Base-by-base conservation (phyloP, 805 yeast genomes). In the Saturnispora kantuleensis region DNA sequence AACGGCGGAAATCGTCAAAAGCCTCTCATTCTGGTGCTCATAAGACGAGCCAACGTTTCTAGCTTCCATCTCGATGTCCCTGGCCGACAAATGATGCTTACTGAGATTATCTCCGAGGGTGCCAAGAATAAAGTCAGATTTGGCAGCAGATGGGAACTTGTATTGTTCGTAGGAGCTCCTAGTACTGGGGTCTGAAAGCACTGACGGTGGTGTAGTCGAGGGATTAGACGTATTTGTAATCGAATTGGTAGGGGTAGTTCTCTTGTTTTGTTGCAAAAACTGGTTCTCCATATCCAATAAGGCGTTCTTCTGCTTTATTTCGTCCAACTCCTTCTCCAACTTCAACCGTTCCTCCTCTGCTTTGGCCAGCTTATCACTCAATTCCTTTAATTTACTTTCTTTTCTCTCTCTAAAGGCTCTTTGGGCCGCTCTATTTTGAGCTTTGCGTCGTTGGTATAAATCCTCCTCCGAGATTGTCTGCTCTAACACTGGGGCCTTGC, bases 351-450 rank as follows among this genome's bases (percentile, higher is more conserved):
- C 76, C 15, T 44, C 39, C 68, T 74, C 90, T 35, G 83, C 73
- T 47, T 70, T 67, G 13, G 66, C 63, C 48, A 86, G 63, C 57
- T 77, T 78, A 3, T 63, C 63, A 51, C 82, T 81, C 36, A 86
- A 67, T 52, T 81, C 88, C 57, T 79, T 81, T 49, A 83, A 62
- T 53, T 74, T 78, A 41, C 76, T 75, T 59, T 84, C 93, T 59
- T 82, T 84, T 41, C 94, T 75, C 60, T 84, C 89, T 49, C 95
- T 68, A 62, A 84, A 86, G 2, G 95, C 95, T 52, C 88, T 69
- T 63, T 86, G 95, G 1, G 95, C 95, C 10, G 89, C 89, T 55
- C 95, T 68, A 57, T 85, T 84, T 58, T 82, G 93, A 2, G 86
- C 87, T 56, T 79, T 83, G 42, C 84, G 72, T 58, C 76, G 78